phyloP scores from a whole-genome alignment of 371 early-diverging fungal species.

The Apophysomyces ossiformis region DNA sequence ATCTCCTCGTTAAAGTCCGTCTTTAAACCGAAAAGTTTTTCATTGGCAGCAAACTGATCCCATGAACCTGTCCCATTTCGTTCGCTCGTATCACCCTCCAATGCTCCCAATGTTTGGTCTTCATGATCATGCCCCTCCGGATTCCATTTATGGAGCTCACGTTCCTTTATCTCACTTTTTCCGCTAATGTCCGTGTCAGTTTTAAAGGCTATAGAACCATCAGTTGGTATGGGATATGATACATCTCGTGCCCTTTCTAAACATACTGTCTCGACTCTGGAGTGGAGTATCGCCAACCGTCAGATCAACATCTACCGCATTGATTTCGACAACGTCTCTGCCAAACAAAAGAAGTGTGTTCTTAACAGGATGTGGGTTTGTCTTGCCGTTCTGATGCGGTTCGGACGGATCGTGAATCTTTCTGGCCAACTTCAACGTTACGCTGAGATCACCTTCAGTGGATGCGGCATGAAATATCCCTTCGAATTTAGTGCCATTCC shows the following conservation, averaged over 20 bases:
- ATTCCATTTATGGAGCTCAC: conserved; percentile 88
- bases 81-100: conserved; percentile 43
- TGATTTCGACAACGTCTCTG: conserved; percentile 72
- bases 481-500: conserved; percentile 69
- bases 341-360: conserved; percentile 68
- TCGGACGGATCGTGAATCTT: conserved; percentile 39
- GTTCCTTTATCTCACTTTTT: conserved; percentile 67
- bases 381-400: conserved; percentile 42
- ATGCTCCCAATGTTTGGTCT: conserved; percentile 31
- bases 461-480: conserved; percentile 82
- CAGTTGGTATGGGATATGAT: not conserved
- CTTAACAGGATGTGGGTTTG: conserved; percentile 49
- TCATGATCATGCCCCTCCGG: conserved; percentile 64
- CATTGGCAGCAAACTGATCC: conserved; percentile 99
- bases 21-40: conserved; percentile 92
- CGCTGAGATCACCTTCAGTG: conserved; percentile 76
- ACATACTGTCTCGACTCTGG: conserved; percentile 56
- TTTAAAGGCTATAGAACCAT: conserved; percentile 63
- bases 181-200: conserved; percentile 92
- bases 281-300: conserved; percentile 37
- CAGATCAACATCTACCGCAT: conserved; percentile 63
- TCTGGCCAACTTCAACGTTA: conserved; percentile 74
- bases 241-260: not conserved
- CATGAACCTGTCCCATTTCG: conserved; percentile 61
- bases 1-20: conserved; percentile 96